Conservation (phyloP, 2,329 filamentous ascomycete species). For the Xylaria sp. region DNA sequence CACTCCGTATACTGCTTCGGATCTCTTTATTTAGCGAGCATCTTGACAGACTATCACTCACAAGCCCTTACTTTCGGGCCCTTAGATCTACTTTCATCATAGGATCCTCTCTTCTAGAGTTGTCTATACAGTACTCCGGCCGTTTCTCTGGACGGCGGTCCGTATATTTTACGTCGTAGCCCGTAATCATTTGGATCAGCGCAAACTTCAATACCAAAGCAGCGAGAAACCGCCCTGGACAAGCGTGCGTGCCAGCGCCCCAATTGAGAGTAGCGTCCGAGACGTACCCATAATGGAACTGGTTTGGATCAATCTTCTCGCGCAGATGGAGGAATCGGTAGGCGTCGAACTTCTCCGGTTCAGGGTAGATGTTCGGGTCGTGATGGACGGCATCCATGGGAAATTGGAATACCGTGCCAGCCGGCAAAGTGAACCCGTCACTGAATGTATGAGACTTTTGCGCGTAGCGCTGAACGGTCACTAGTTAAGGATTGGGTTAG, state of each 20-base stretch:
- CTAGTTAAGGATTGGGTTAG: constrained; percentile 15
- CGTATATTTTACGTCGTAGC: constrained; percentile 39
- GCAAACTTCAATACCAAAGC: constrained; percentile 35
- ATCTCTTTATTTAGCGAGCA: neutral
- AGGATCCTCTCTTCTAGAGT: constrained; percentile 21
- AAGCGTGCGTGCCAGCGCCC: constrained; percentile 40
- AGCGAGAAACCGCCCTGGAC: constrained; percentile 41
- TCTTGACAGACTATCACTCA: neutral
- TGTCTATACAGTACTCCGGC: constrained; percentile 16
- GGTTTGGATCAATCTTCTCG: constrained; percentile 36
- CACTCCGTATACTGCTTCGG: neutral
- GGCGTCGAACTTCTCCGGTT: constrained; percentile 35
- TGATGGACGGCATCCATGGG: constrained; percentile 31
- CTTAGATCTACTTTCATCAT: constrained; percentile 13
- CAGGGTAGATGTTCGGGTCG: constrained; percentile 32
- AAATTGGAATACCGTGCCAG: constrained; percentile 37
- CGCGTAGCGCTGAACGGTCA: constrained; percentile 34
- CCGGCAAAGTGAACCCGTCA: constrained; percentile 38
- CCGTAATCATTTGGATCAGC: constrained; percentile 36
- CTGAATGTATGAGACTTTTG: constrained; percentile 35
- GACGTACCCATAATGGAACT: constrained; percentile 43
- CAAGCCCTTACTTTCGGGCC: constrained; percentile 31
- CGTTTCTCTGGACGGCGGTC: constrained; percentile 15
- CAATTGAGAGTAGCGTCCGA: constrained; percentile 38
- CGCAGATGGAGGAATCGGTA: constrained; percentile 36